Base-by-base conservation (phyloP, 768 basidiomycete genomes). In the Tricholomella constricta region DNA sequence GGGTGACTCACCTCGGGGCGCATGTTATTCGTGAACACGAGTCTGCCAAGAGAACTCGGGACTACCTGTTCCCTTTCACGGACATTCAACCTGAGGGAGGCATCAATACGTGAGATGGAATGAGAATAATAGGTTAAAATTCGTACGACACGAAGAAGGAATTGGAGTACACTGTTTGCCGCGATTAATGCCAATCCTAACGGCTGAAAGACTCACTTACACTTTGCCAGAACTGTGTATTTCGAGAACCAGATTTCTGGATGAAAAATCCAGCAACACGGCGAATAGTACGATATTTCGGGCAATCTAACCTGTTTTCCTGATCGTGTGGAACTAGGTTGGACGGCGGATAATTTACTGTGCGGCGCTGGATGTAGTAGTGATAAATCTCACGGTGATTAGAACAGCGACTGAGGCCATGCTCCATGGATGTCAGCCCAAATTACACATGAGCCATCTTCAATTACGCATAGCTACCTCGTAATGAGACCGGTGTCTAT, bases 211-310 rank as follows among this genome's bases (percentile, higher is more conserved):
- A 32, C 22, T 7, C 5, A 46, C 60, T 27, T 45, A 64, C 65
- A 36, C 52, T 66, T 68, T 1, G 65, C 65, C 23, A 68, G 52
- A 32, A 66, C 34, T 1, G 60, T 57, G 51, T 66, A 66, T 15
- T 66, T 54, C 17, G 65, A 60, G 26, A 68, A 55, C 67, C 65
- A 68, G 10, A 66, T 55, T 46, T 59, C 67, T 68, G n/a, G n/a
- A 20, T 7, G 23, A 6, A 23, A n/a, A 14, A 6, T 23, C 22
- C 5, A 31, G 45, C 6, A 34, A n/a, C n/a, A n/a, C n/a, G n/a
- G n/a, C n/a, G 44, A 25, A 17, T 19, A 27, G 19, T 36, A 12
- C 31, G 14, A 14, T 32, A 32, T 11, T 3, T 32, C 9, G 22
- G 26, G 42, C 11, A 35, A n/a, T 22, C 37, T 20, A 20, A 59